Base-by-base conservation (phyloP, 164 flowering plant genomes). In the Amborella trichopoda region DNA sequence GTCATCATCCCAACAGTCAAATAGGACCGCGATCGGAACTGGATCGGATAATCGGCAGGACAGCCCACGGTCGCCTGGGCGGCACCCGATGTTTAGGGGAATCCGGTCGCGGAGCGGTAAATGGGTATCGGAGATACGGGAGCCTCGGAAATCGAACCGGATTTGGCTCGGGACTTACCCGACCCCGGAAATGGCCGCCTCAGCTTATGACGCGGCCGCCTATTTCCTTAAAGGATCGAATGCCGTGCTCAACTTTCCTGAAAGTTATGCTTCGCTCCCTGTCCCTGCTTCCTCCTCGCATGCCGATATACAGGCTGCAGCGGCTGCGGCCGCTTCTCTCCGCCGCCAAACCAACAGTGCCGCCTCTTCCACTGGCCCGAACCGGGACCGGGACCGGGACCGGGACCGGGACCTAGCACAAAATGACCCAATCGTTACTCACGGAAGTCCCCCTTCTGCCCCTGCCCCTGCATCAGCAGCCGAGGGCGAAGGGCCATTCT, bases 91-190 rank as follows among this genome's bases (percentile, higher is more conserved):
- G 25, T 78, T 64, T 48, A 59, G 77, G 1, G 85, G 85, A 20
- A 75, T 78, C 11, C 49, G 85, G 49, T 66, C 72, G 26, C 45
- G 77, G 41, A 68, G 67, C 22, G 86, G 80, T 10, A 78, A 76
- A 65, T 78, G 86, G 86, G 86, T 76, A 32, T 73, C 80, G 0
- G 86, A 78, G 42, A 76, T 78, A 9, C 60, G 81, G 1, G 86
- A 78, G 61, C 86, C 86, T 0, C 68, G 49, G 53, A 78, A 63
- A 43, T 73, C 77, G 1, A 73, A 62, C 20, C 60, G 86, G 6
- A 78, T 78, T 16, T 78, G 86, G 86, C 68, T 78, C 2, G 86
- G 86, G 12, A 69, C 86, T 33, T 78, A 73, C 36, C 63, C 75
- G 1, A 49, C 74, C 0, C 76, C 86, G 2, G 86, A 78, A 55